Base-by-base conservation (phyloP, 1,284 basidiomycete genomes). In the Cryptococcus floricola region DNA sequence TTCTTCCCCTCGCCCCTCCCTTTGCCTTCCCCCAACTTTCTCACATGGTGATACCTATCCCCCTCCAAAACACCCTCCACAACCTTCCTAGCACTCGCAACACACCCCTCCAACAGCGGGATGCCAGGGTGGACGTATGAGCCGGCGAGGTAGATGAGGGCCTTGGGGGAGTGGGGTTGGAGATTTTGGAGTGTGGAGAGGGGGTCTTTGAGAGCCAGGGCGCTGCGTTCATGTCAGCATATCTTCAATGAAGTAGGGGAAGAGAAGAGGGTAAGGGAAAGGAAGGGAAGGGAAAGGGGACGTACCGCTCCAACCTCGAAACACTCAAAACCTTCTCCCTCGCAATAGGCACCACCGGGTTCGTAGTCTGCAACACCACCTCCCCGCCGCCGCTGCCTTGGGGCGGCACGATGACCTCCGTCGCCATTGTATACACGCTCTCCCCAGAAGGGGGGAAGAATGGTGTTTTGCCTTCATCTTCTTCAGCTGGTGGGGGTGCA, bases 341-440 rank as follows among this genome's bases (percentile, higher is more conserved):
- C 42, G 70, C 70, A 16, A 85, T 82, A 2, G 81, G 70, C 8
- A 87, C 70, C 47, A 85, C 80, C 0, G 87, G 86, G 69, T 89
- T 89, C 14, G 87, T 89, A 16, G 86, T 88, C 73, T 89, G 87
- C 56, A 82, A 84, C 13, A 88, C 77, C 6, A 55, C 39, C 16
- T 45, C 25, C 62, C 23, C 48, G 9, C 23, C 23, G 23, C 23
- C 3, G 23, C 23, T 23, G 23, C 16, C 19, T 23, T 52, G 34
- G 9, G 37, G 19, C 8, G 28, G 78, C 60, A 14, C 82, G 62
- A 68, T 81, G 65, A 69, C 83, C 81, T 66, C 78, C 8, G 87
- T 89, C 7, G 85, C 81, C 85, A 86, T 87, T 5, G 83, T 83
- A 68, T 82, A 85, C 69, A 64, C 51, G 41, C 42, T 39, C 12